A percentile compares a stretch with the other conserved stretches of the same genome.
phyloP scores from a whole-genome alignment of 1,284 basidiomycete genomes.

The Earliella scabrosa region DNA sequence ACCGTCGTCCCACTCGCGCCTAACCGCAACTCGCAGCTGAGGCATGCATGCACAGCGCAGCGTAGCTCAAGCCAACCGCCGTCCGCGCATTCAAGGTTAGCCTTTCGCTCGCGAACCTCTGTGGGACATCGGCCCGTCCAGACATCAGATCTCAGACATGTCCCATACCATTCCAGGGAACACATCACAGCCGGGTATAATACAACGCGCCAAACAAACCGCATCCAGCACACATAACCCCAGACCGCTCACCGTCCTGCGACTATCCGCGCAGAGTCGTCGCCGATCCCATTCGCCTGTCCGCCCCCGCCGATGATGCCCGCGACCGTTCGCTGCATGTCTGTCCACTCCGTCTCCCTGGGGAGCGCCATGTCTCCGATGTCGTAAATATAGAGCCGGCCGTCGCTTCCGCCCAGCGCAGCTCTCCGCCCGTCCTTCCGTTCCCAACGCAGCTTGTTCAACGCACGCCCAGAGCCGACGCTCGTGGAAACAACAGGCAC shows the following conservation, averaged over 20 bases:
- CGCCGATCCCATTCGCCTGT: conserved; percentile 56
- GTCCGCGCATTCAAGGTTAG: background rate
- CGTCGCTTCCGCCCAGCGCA: conserved; percentile 91
- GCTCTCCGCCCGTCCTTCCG: conserved; percentile 82
- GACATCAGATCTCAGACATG: background rate
- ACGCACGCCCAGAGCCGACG: conserved; percentile 74
- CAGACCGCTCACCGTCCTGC: conserved; percentile 44
- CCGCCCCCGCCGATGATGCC: conserved; percentile 62
- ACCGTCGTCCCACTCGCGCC: background rate
- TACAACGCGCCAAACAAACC: too few relatives aligned
- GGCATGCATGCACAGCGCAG: too few relatives aligned
- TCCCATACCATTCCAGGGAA: conserved; percentile 4
- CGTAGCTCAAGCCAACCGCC: background rate
- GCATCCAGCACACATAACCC: too few relatives aligned
- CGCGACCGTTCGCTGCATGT: conserved; percentile 82
- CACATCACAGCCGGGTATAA: conserved; percentile 3
- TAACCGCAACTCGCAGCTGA: too few relatives aligned
- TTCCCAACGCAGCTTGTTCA: conserved; percentile 98
- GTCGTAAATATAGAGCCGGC: conserved; percentile 92
- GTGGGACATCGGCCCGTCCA: background rate
- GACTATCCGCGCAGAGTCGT: conserved; percentile 47
- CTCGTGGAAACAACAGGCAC: conserved; percentile 81
- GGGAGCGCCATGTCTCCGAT: conserved; percentile 89
- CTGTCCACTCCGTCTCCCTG: conserved; percentile 87
- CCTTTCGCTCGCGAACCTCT: background rate